Conservation (phyloP, 116 monocot species). For the Trichopus zeylanicus region DNA sequence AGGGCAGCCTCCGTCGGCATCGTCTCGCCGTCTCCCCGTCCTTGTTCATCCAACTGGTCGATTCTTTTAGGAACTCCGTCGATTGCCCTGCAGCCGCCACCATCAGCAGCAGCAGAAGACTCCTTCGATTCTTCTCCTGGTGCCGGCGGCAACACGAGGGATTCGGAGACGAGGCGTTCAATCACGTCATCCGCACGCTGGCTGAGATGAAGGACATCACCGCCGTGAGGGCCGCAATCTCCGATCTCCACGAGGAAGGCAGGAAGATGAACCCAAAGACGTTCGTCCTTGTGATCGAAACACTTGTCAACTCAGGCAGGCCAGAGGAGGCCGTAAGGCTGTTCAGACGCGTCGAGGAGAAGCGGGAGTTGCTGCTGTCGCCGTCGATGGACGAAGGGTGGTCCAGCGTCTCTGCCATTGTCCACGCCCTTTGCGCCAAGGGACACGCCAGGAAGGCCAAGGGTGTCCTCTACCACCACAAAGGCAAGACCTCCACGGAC, state of each 20-base stretch:
- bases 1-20: slow-evolving; percentile 23
- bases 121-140: slow-evolving; percentile 68
- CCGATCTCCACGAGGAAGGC: slow-evolving; percentile 21
- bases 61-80: slow-evolving; percentile 10
- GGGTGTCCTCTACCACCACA: slow-evolving; percentile 43
- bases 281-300: slow-evolving; percentile 26
- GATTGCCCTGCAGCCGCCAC: no score
- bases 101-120: slow-evolving; percentile 23
- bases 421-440: slow-evolving; percentile 48
- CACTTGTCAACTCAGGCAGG: slow-evolving; percentile 36
- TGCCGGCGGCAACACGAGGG: slow-evolving; percentile 13
- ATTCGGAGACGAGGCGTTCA: slow-evolving; percentile 26
- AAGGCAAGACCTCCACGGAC: not conserved
- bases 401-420: slow-evolving; percentile 8
- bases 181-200: slow-evolving; percentile 27
- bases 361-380: not conserved
- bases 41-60: slow-evolving; percentile 17
- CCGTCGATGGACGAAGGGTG: not conserved
- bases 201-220: slow-evolving; percentile 34
- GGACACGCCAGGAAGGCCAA: slow-evolving; percentile 49
- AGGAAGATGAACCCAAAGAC: slow-evolving; percentile 27
- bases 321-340: slow-evolving; percentile 44
- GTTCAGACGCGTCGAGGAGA: slow-evolving; percentile 30
- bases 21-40: slow-evolving; percentile 18
- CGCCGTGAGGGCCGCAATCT: slow-evolving; percentile 28